Evolutionary conservation across 352 stramenopile genomes (phyloP).

Genomic region (Globisporangium parvum): DNA sequence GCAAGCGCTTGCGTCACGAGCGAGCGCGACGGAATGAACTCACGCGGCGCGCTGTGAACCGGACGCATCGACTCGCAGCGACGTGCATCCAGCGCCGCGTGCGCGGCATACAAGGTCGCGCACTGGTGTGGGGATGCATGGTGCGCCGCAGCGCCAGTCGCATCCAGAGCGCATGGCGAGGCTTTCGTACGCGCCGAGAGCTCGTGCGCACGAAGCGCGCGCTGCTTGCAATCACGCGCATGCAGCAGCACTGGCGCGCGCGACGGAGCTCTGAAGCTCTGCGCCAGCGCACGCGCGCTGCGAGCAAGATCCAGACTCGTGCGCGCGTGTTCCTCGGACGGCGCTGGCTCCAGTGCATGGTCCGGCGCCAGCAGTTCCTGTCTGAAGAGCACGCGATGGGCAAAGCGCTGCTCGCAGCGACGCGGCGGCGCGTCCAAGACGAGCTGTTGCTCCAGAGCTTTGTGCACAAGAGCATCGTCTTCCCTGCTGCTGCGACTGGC

Average conservation of each 20-base stretch:
- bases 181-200: slow-evolving; percentile 35
- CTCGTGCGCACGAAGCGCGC: slow-evolving; percentile 35
- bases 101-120: slow-evolving; percentile 43
- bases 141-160: slow-evolving; percentile 28
- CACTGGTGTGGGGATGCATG: slow-evolving; percentile 29
- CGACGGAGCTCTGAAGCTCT: slow-evolving; percentile 25
- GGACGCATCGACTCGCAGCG: slow-evolving; percentile 25
- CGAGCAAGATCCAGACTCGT: slow-evolving; percentile 31
- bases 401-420: slow-evolving; percentile 37
- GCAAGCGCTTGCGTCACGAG: slow-evolving; percentile 34
- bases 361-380: slow-evolving; percentile 44
- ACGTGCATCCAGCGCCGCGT: slow-evolving; percentile 53
- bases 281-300: slow-evolving; percentile 15
- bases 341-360: slow-evolving; percentile 27
- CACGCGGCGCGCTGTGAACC: slow-evolving; percentile 22
- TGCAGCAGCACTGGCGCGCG: slow-evolving; percentile 41
- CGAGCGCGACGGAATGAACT: slow-evolving; percentile 24
- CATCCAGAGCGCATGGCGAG: slow-evolving; percentile 57
- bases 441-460: slow-evolving; percentile 70
- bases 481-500: background rate
- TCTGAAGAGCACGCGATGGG: slow-evolving; percentile 49
- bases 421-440: slow-evolving; percentile 35
- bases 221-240: slow-evolving; percentile 37
- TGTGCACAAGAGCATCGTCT: slow-evolving; percentile 24
- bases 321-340: slow-evolving; percentile 31